Conservation (phyloP, 2,329 filamentous ascomycete genomes). For the Talaromyces sp. region DNA sequence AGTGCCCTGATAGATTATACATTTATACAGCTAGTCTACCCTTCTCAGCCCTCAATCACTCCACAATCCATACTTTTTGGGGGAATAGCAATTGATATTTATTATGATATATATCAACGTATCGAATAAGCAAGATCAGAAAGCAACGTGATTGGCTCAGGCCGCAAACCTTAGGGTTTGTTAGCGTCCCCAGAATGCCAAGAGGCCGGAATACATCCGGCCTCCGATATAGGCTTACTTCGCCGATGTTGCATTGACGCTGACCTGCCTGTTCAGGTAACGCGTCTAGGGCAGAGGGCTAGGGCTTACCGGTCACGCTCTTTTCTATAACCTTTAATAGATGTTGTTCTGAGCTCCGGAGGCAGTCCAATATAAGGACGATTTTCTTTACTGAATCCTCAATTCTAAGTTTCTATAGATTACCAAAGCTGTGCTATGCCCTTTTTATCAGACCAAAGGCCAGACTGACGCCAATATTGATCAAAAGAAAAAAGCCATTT, state of each 20-base stretch:
- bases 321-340: too few species aligned
- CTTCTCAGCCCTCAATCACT: accelerated
- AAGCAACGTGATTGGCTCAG: slow-evolving; percentile 1
- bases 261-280: not conserved
- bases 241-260: not conserved
- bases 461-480: not conserved
- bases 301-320: not conserved
- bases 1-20: not conserved
- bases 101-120: not conserved
- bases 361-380: not conserved
- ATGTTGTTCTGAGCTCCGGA: not conserved
- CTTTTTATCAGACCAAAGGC: not conserved
- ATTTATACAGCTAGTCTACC: not conserved
- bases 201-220: slow-evolving; percentile 43
- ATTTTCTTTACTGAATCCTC: not conserved
- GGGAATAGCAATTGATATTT: not conserved
- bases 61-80: not conserved
- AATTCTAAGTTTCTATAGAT: not conserved
- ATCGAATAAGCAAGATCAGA: slow-evolving; percentile 5
- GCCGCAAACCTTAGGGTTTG: not conserved
- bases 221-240: slow-evolving; percentile 33
- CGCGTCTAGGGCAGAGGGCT: not conserved
- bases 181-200: slow-evolving; percentile 22
- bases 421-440: not conserved
- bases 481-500: too few species aligned